Conservation (phyloP, 2,329 filamentous ascomycete genomes). For the Aspergillus uvarum region DNA sequence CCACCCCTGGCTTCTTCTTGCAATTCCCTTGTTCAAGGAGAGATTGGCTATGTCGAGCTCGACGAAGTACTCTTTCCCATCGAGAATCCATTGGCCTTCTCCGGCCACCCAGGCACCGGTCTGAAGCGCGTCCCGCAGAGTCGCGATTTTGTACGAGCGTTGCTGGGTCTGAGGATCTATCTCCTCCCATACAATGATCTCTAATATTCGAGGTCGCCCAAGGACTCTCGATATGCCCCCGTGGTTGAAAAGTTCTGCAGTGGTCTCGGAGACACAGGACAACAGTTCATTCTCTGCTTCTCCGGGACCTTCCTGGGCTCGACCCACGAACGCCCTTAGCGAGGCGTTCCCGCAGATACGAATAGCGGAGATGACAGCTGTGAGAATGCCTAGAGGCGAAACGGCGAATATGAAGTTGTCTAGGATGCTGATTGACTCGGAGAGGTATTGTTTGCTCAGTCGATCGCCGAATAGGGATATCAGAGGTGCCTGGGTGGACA, state of each 20-base stretch:
- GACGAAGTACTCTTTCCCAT: conserved; percentile 18
- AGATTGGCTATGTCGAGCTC: conserved; percentile 37
- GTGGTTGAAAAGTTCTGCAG: conserved; percentile 49
- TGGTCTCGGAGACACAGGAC: conserved; percentile 49
- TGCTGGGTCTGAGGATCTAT: conserved; percentile 35
- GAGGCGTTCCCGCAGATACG: conserved; percentile 46
- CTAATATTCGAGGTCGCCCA: conserved; percentile 35
- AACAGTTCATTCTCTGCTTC: conserved; percentile 46
- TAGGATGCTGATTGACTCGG: conserved; percentile 40
- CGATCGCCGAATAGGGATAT: conserved; percentile 48
- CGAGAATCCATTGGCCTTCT: conserved; percentile 6
- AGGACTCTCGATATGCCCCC: conserved; percentile 39
- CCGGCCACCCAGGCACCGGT: conserved; percentile 23
- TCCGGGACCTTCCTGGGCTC: conserved; percentile 46
- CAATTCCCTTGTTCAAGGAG: conserved; percentile 39
- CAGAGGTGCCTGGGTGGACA: conserved; percentile 30
- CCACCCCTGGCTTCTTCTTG: conserved; percentile 27
- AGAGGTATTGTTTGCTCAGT: conserved; percentile 52
- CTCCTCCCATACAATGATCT: conserved; percentile 45
- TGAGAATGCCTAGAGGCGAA: conserved; percentile 49
- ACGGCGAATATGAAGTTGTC: conserved; percentile 52
- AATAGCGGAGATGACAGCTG: conserved; percentile 46
- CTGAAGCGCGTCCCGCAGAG: conserved; percentile 27
- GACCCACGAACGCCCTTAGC: conserved; percentile 47
- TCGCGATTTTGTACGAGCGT: conserved; percentile 23